These are phyloP conservation scores for Plasmodium reichenowi DNA, from an alignment of 169 alveolate genomes.

Conservation along the genomic window DNA sequence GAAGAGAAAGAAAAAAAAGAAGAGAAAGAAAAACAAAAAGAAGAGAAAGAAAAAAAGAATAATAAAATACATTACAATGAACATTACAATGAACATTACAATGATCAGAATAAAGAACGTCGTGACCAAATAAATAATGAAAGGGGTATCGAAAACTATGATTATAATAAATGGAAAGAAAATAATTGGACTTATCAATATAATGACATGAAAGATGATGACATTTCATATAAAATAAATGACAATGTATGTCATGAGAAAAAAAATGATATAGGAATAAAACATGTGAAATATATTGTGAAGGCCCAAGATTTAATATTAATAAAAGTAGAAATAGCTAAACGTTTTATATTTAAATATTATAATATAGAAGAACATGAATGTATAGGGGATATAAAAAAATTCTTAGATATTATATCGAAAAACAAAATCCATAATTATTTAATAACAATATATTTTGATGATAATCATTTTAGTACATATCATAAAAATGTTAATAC, in stretches of 20 bases:
- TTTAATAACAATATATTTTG: constrained; percentile 35
- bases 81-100: no score
- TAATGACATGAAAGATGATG: no score
- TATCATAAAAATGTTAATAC: constrained; percentile 45
- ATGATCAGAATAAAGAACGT: no score
- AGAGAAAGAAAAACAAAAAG: not conserved
- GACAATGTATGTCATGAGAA: not conserved
- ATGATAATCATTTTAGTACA: constrained; percentile 14
- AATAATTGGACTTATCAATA: not conserved
- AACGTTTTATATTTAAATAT: constrained; percentile 18
- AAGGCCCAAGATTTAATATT: constrained; percentile 16
- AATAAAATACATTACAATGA: no score
- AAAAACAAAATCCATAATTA: constrained; percentile 18
- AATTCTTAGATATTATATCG: constrained; percentile 35
- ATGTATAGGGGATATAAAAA: constrained; percentile 15
- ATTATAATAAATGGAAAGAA: not conserved
- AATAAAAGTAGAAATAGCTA: constrained; percentile 34
- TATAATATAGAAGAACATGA: constrained; percentile 30
- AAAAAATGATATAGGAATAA: not conserved
- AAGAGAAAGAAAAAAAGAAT: not conserved
- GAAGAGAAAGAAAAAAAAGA: not conserved
- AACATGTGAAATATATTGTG: constrained; percentile 35
- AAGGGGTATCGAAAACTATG: not conserved
- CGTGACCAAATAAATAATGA: not conserved
- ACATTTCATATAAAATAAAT: no score